Evolutionary conservation across 2,329 filamentous ascomycete genomes (phyloP).

Genomic region (Podosphaera xanthii): DNA sequence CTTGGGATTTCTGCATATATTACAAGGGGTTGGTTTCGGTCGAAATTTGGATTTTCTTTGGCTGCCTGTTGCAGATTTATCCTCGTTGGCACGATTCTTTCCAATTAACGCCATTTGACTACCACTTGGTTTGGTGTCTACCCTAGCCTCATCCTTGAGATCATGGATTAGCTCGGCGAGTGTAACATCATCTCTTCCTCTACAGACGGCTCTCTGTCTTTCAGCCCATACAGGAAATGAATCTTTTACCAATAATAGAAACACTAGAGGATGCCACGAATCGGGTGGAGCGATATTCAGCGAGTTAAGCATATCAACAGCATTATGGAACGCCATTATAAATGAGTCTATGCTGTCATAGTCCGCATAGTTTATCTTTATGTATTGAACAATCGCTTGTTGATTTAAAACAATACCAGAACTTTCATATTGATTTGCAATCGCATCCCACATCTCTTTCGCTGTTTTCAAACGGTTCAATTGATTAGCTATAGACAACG

Average conservation of each 20-base stretch:
- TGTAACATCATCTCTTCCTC: background rate
- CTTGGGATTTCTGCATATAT: background rate
- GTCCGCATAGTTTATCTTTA: background rate
- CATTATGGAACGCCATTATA: background rate
- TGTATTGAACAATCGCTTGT: background rate
- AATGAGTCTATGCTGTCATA: slow-evolving; percentile 1
- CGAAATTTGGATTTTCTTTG: background rate
- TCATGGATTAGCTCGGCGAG: background rate
- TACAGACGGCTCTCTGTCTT: background rate
- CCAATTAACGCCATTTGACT: background rate
- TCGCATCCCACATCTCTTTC: background rate
- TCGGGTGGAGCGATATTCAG: background rate
- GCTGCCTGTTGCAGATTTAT: background rate
- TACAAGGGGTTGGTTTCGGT: background rate
- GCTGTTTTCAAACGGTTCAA: background rate
- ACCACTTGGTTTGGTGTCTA: background rate
- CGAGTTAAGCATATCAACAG: background rate
- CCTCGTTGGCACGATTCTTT: background rate
- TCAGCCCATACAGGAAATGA: background rate
- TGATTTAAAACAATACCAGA: background rate
- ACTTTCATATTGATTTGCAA: background rate
- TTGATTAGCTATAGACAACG: background rate
- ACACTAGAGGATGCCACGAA: slow-evolving; percentile 1
- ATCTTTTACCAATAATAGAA: background rate
- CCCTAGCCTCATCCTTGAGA: background rate